Conservation (phyloP, 2,329 filamentous ascomycete species). For the Colletotrichum sp. region DNA sequence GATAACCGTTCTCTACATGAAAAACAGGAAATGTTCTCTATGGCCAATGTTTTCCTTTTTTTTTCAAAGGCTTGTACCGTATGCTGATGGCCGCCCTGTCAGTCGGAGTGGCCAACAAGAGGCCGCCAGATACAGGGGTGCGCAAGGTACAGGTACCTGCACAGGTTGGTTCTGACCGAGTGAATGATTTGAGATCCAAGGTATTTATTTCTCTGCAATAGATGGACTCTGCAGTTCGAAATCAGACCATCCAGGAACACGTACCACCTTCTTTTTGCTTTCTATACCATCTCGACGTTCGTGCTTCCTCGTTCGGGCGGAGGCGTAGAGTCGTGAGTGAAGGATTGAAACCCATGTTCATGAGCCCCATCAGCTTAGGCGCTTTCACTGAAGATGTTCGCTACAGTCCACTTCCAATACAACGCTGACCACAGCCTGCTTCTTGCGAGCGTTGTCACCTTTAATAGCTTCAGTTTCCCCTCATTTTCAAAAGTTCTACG, state of each 20-base stretch:
- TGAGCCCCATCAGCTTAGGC: neutral
- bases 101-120: neutral
- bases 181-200: neutral
- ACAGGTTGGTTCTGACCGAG: neutral
- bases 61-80: neutral
- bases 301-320: neutral
- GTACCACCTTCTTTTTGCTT: neutral
- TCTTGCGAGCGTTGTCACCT: neutral
- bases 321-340: neutral
- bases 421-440: neutral
- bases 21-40: accelerated
- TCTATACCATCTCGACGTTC: neutral
- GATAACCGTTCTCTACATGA: neutral
- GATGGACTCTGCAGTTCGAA: accelerated
- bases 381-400: neutral
- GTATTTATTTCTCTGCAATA: neutral
- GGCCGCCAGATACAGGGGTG: neutral
- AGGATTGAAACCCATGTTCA: neutral
- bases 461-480: neutral
- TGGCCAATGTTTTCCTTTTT: too few species aligned
- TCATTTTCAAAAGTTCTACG: neutral
- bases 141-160: neutral
- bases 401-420: neutral
- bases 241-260: neutral
- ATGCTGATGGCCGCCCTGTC: neutral